phyloP scores from a whole-genome alignment of 2,329 filamentous ascomycete genomes.

The Alternaria solani region DNA sequence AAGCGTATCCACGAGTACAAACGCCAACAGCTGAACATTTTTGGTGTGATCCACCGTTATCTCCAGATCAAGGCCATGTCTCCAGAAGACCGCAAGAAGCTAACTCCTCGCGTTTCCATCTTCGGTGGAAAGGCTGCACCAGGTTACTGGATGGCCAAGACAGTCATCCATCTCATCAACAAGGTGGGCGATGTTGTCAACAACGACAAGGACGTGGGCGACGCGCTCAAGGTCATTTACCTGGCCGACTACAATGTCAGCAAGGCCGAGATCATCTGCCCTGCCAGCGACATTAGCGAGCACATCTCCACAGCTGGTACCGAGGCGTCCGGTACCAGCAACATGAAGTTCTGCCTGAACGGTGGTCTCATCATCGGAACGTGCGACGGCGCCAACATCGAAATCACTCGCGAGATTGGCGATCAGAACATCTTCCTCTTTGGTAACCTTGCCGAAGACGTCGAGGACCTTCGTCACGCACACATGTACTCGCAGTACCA shows the following conservation, averaged over 20 bases:
- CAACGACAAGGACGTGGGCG: conserved; percentile 88
- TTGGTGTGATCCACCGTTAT: conserved; percentile 95
- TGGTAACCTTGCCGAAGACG: conserved; percentile 92
- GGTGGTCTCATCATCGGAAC: conserved; percentile 97
- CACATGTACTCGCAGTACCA: conserved; percentile 84
- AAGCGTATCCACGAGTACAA: conserved; percentile 99
- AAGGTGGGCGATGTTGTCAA: conserved; percentile 90
- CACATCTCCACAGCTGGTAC: conserved; percentile 98
- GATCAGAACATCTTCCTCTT: conserved; percentile 99
- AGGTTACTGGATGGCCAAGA: conserved; percentile 99
- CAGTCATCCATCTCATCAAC: conserved; percentile 96
- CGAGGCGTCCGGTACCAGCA: conserved; percentile 86
- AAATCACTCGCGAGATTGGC: conserved; percentile 96
- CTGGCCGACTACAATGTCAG: conserved; percentile 98
- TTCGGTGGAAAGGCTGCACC: conserved; percentile 98
- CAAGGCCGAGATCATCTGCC: conserved; percentile 96
- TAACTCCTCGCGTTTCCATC: conserved; percentile 87
- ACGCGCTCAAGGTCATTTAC: conserved; percentile 96
- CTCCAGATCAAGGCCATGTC: conserved; percentile 86
- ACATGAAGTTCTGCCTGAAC: conserved; percentile 99
- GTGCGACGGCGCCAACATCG: conserved; percentile 96
- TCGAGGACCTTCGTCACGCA: conserved; percentile 90
- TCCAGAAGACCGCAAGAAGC: conserved; percentile 84
- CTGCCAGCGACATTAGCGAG: conserved; percentile 95
- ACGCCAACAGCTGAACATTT: conserved; percentile 98